phyloP scores from a whole-genome alignment of 1,139 yeast species.

The Groenewaldozyma auringiensis region DNA sequence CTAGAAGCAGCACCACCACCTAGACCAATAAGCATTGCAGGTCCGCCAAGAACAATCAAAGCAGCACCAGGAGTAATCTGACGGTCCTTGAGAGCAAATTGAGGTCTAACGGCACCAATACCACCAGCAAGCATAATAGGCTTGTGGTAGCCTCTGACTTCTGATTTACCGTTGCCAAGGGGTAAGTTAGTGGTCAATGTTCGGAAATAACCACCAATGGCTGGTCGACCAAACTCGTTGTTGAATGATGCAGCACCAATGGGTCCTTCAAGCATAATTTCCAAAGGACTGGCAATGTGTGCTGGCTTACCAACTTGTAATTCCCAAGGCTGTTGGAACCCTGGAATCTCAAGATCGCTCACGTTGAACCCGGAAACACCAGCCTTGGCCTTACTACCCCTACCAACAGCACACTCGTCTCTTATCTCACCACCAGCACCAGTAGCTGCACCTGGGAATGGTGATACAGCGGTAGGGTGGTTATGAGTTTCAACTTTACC shows the following conservation, averaged over 20 bases:
- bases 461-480: constrained; percentile 99
- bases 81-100: constrained; percentile 77
- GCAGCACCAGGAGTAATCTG: constrained; percentile 89
- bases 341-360: constrained; percentile 84
- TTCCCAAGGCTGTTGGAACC: constrained; percentile 92
- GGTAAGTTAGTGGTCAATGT: constrained; percentile 77
- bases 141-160: constrained; percentile 93
- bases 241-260: constrained; percentile 97
- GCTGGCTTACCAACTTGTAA: constrained; percentile 76
- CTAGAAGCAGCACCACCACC: constrained; percentile 99
- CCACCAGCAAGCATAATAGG: constrained; percentile 99
- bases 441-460: constrained; percentile 99
- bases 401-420: constrained; percentile 99
- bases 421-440: constrained; percentile 99
- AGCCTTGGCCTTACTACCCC: constrained; percentile 96
- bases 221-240: constrained; percentile 98
- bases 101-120: constrained; percentile 93
- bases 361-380: constrained; percentile 93
- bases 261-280: constrained; percentile 96
- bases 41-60: constrained; percentile 94
- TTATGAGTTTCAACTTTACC: constrained; percentile 98
- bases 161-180: constrained; percentile 49
- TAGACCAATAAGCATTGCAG: constrained; percentile 95
- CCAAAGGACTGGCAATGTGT: constrained; percentile 88
- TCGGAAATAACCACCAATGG: constrained; percentile 94